Percentiles rank a stretch among this genome's conserved stretches.
Conservation (phyloP, 1,284 basidiomycete genomes). For the Rhodofomes roseus region DNA sequence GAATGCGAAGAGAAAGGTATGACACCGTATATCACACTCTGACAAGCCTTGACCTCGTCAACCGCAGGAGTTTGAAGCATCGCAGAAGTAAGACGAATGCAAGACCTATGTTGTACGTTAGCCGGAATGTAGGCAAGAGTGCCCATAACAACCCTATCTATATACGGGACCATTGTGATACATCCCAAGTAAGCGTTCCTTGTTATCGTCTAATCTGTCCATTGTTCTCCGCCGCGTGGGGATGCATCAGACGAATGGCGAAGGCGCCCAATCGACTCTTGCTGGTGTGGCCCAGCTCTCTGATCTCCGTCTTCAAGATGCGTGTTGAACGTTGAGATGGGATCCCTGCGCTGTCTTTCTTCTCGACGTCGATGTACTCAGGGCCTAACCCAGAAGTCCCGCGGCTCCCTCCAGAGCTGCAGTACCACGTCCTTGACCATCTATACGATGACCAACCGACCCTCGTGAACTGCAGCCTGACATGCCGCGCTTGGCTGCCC, state of each 20-base stretch:
- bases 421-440: constrained; percentile 28
- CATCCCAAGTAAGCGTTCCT: not conserved
- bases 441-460: constrained; percentile 23
- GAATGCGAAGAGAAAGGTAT: constrained; percentile 13
- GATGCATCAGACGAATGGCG: not conserved
- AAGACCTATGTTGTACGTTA: not conserved
- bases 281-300: not conserved
- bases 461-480: constrained; percentile 27
- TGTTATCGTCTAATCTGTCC: not conserved
- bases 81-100: not conserved
- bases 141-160: not conserved
- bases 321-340: too few relatives aligned
- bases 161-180: not conserved
- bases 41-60: too few relatives aligned
- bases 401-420: constrained; percentile 24
- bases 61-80: not conserved
- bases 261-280: not conserved
- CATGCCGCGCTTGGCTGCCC: constrained; percentile 29
- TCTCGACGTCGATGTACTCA: not conserved
- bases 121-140: not conserved
- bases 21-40: not conserved
- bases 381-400: not conserved
- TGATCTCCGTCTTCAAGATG: not conserved
- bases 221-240: not conserved
- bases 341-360: not conserved